phyloP scores from a whole-genome alignment of 1,284 basidiomycete genomes.

The Leccinum fuscescens region DNA sequence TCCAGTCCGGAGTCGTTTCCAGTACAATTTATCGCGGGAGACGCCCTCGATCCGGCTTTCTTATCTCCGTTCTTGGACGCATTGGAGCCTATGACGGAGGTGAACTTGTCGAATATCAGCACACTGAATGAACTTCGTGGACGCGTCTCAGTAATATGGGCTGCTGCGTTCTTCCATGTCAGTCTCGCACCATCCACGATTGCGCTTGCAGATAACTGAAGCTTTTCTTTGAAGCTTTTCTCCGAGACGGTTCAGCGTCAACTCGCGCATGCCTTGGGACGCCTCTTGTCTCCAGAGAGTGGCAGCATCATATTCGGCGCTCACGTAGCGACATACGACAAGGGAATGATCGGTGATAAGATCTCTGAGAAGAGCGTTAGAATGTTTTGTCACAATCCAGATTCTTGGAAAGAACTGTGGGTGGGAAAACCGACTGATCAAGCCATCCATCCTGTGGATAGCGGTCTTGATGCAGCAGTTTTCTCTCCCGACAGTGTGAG shows the following conservation, averaged over 20 bases:
- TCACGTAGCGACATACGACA: slow-evolving; percentile 23
- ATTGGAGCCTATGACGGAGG: slow-evolving; percentile 1
- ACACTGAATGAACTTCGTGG: slow-evolving; percentile 38
- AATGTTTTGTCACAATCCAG: slow-evolving; percentile 22
- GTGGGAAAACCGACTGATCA: slow-evolving; percentile 2
- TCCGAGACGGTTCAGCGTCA: slow-evolving; percentile 35
- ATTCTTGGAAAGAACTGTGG: slow-evolving; percentile 25
- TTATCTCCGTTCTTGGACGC: slow-evolving; percentile 10
- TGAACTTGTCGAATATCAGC: slow-evolving; percentile 28
- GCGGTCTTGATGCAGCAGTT: slow-evolving; percentile 1
- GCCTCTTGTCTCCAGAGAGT: slow-evolving; percentile 36
- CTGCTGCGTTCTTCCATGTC: slow-evolving; percentile 42
- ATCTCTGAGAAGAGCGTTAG: slow-evolving; percentile 4
- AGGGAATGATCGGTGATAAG: slow-evolving; percentile 2
- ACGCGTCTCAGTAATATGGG: slow-evolving; percentile 38
- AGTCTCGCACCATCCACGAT: slow-evolving; percentile 20
- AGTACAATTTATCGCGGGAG: slow-evolving; percentile 34
- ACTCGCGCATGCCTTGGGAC: slow-evolving; percentile 35
- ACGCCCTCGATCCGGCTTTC: slow-evolving; percentile 28
- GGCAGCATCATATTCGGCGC: slow-evolving; percentile 40
- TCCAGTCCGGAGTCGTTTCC: slow-evolving; percentile 31
- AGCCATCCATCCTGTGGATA: neutral
- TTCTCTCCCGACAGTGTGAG: slow-evolving; percentile 11
- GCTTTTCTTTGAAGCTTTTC: slow-evolving; percentile 36
- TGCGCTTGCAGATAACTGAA: neutral